A percentile compares a stretch with the other conserved stretches of the same genome.
Conservation (phyloP, 257 asterid species). For the Jacaranda mimosifolia region DNA sequence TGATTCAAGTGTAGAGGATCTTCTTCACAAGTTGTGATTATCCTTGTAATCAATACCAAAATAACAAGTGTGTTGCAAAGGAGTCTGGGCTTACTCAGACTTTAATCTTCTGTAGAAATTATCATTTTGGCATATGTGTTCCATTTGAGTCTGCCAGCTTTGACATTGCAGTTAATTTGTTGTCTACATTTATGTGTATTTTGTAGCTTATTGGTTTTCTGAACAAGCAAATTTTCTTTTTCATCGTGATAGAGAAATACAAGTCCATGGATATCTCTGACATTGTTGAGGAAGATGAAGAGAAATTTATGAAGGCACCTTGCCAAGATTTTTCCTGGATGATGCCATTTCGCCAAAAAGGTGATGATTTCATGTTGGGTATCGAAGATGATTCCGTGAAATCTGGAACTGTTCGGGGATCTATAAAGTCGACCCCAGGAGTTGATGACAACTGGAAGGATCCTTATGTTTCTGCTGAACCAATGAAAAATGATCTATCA, state of each 20-base stretch:
- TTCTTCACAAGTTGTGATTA: conserved; percentile 25
- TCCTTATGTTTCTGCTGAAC: conserved; percentile 70
- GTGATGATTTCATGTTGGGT: conserved; percentile 44
- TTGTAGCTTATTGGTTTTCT: conserved; percentile 31
- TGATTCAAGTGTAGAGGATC: conserved; percentile 24
- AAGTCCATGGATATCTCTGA: conserved; percentile 64
- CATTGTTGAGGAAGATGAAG: conserved; percentile 94
- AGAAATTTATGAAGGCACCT: conserved; percentile 69
- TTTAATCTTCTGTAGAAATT: conserved; percentile 4
- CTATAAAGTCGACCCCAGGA: conserved; percentile 46
- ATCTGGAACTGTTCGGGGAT: conserved; percentile 50
- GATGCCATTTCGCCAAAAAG: conserved; percentile 51
- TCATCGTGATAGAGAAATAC: conserved; percentile 65
- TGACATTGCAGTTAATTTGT: conserved; percentile 17
- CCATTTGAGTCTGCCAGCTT: conserved; percentile 25
- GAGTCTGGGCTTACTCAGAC: conserved; percentile 9
- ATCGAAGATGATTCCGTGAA: conserved; percentile 55
- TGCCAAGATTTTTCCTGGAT: conserved; percentile 68
- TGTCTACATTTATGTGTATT: conserved; percentile 26
- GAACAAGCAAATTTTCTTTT: conserved; percentile 33
- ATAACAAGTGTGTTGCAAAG: not conserved
- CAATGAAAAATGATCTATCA: conserved; percentile 61
- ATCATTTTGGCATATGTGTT: not conserved
- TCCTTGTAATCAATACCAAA: conserved; percentile 16
- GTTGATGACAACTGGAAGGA: conserved; percentile 55